These are phyloP conservation scores for Suillus americanus DNA, from an alignment of 768 basidiomycete genomes.

Conservation along the genomic window DNA sequence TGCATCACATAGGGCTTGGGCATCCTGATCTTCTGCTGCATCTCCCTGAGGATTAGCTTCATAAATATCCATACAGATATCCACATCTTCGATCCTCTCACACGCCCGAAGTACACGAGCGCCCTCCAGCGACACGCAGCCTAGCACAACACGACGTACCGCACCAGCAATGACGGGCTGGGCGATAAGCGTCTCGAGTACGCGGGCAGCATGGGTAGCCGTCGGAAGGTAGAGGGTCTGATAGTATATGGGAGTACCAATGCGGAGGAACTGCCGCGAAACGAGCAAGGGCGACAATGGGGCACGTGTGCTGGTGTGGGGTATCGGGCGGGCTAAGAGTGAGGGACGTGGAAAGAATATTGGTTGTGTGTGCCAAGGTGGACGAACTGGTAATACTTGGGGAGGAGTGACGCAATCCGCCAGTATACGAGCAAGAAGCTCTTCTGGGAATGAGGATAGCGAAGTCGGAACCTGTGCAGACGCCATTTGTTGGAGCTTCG, in stretches of 20 bases:
- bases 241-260: slow-evolving; percentile 59
- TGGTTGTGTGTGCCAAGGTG: slow-evolving; percentile 23
- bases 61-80: slow-evolving; percentile 32
- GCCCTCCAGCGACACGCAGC: slow-evolving; percentile 40
- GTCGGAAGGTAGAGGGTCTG: slow-evolving; percentile 47
- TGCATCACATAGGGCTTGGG: slow-evolving; percentile 40
- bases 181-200: slow-evolving; percentile 36
- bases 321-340: slow-evolving; percentile 5
- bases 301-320: slow-evolving; percentile 14
- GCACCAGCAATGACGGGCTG: slow-evolving; percentile 38
- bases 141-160: slow-evolving; percentile 43
- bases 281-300: slow-evolving; percentile 49
- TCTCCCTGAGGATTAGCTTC: slow-evolving; percentile 7
- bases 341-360: slow-evolving; percentile 9
- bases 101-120: slow-evolving; percentile 36
- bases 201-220: slow-evolving; percentile 35
- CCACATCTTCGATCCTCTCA: slow-evolving; percentile 38
- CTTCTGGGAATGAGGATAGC: slow-evolving; percentile 38
- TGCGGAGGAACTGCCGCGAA: slow-evolving; percentile 51
- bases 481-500: background rate
- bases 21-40: slow-evolving; percentile 20
- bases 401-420: slow-evolving; percentile 27
- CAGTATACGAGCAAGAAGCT: slow-evolving; percentile 49
- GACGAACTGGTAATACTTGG: slow-evolving; percentile 19
- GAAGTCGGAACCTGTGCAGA: slow-evolving; percentile 4